Conservation (phyloP, 23 red algal genomes). For the Gracilaria gracilis region DNA sequence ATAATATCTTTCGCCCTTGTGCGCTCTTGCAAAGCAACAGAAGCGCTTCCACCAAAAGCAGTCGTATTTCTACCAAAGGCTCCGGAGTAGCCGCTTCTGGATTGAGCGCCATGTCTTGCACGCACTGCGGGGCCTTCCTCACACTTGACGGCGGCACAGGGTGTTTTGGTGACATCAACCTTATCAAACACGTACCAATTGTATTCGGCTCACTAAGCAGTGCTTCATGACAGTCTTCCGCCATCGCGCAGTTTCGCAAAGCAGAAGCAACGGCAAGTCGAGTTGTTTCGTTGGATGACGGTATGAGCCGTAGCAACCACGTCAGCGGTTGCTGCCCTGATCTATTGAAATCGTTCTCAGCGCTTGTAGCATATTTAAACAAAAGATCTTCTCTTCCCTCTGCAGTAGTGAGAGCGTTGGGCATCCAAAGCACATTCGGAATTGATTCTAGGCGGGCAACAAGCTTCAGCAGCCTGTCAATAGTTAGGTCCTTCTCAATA, state of each 20-base stretch:
- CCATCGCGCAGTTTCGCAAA: conserved; percentile 57
- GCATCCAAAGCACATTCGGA: conserved; percentile 63
- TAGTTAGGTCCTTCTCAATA: conserved; percentile 1
- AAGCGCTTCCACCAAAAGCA: conserved; percentile 59
- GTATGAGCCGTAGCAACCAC: conserved; percentile 30
- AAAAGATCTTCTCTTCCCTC: conserved; percentile 57
- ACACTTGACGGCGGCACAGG: background rate
- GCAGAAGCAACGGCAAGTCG: conserved; percentile 33
- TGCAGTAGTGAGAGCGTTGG: conserved; percentile 36
- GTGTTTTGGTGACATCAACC: conserved; percentile 27
- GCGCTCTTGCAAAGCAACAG: conserved; percentile 62
- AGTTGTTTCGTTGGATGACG: background rate
- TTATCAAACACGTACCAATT: conserved; percentile 36
- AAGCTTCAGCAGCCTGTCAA: conserved; percentile 23
- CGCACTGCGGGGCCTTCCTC: background rate
- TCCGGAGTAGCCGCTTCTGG: background rate
- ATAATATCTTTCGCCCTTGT: conserved; percentile 32
- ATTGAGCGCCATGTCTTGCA: conserved; percentile 12
- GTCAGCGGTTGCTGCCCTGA: conserved; percentile 49
- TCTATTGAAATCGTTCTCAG: background rate
- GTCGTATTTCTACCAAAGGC: conserved; percentile 58
- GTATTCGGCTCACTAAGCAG: conserved; percentile 27
- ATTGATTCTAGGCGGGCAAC: conserved; percentile 24
- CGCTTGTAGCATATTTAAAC: background rate
- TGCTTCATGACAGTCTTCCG: conserved; percentile 54